Base-by-base conservation (phyloP, 176 grass and related monocot species). In the Oryza meridionalis region DNA sequence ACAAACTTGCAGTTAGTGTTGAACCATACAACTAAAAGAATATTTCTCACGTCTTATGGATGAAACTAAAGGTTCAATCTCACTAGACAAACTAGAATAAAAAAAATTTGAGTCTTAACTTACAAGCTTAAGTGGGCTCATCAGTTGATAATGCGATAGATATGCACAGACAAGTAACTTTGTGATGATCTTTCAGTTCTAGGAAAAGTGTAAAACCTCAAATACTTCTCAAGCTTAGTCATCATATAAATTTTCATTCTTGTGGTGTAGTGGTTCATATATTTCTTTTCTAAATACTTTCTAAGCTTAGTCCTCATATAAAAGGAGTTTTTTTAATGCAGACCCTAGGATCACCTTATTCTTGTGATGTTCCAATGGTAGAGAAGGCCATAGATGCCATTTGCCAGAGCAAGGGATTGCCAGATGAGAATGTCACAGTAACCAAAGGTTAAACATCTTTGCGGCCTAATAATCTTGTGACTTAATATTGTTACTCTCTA, bases 341-440 rank as follows among this genome's bases (percentile, higher is more conserved):
- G 84, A 72, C 51, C 22, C 77, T 84, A 49, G 65, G 79, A 4
- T 83, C 83, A 75, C 85, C 92, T 2, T 95, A 84, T 87, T 86
- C 87, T 29, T 95, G 89, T 69, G 87, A 94, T 84, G 88, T 98
- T 81, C 96, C 89, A 38, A 94, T 95, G 87, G 69, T 95, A 53
- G 96, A 98, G 70, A 95, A 98, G 89, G 88, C 69, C 44, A 83
- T 98, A 61, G 87, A 95, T 73, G 83, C 88, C 29, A 83, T 86
- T 22, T 92, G 82, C 80, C 87, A 90, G 88, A 90, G 65, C 81
- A 84, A 90, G 59, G 88, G 90, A 65, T 71, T 81, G 38, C 49
- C 82, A 22, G 74, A 95, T 33, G 91, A 95, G 69, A 95, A 98
- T 49, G 43, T 90, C n/a, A 87, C 91, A 77, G 44, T 94, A 29